phyloP scores from a whole-genome alignment of 257 asterid species.

The Eucommia ulmoides region DNA sequence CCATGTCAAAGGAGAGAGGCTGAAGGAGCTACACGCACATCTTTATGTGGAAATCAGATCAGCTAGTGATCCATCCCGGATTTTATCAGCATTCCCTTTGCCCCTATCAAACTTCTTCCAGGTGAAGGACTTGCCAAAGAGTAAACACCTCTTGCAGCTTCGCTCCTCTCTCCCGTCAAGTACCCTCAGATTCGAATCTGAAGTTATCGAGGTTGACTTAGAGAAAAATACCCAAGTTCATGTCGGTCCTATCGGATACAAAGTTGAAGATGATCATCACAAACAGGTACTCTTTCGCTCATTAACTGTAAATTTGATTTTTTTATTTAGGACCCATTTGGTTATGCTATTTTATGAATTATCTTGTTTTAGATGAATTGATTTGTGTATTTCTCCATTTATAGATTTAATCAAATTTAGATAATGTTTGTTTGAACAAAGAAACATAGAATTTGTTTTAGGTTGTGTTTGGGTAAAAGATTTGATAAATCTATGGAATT shows the following conservation, averaged over 20 bases:
- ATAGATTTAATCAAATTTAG: too few relatives aligned
- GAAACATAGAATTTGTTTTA: too few relatives aligned
- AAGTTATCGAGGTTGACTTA: constrained; percentile 67
- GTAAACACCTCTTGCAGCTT: constrained; percentile 75
- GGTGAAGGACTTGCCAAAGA: constrained; percentile 87
- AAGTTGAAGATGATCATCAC: constrained; percentile 44
- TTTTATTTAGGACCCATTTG: too few relatives aligned
- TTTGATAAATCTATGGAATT: too few relatives aligned
- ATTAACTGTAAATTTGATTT: too few relatives aligned
- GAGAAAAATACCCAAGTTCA: constrained; percentile 55
- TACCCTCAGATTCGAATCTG: constrained; percentile 55
- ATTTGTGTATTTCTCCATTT: too few relatives aligned
- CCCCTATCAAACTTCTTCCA: constrained; percentile 86
- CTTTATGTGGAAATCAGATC: constrained; percentile 72
- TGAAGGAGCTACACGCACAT: constrained; percentile 52
- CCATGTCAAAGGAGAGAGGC: constrained; percentile 63
- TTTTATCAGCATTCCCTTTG: constrained; percentile 68
- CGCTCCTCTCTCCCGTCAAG: constrained; percentile 47
- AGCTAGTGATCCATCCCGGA: constrained; percentile 51
- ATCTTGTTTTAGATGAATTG: too few relatives aligned
- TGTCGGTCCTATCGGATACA: constrained; percentile 68
- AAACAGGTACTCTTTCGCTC: constrained; percentile 64
- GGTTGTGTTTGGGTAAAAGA: too few relatives aligned
- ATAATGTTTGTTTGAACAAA: too few relatives aligned
- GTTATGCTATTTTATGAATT: too few relatives aligned